Conservation (phyloP, 179 eudicot species). For the Beta corolliflora region DNA sequence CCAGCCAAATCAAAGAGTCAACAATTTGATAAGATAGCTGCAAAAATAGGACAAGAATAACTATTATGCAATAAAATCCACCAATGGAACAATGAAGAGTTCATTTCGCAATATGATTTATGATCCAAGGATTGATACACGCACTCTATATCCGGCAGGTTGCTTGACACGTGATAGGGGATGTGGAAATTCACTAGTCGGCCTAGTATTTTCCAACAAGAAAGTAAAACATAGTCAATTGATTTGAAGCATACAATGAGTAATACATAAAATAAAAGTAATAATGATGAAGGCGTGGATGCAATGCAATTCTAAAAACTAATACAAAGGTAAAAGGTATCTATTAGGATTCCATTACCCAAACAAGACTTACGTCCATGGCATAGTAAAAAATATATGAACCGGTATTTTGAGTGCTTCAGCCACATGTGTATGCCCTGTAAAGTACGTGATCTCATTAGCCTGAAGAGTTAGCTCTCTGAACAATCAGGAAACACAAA, state of each 20-base stretch:
- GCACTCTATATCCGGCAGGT: slow-evolving; percentile 69
- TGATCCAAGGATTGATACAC: slow-evolving; percentile 13
- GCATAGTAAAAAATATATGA: slow-evolving; percentile 98
- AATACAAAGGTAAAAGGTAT: slow-evolving; percentile 5
- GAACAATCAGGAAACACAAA: background rate
- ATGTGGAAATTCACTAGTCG: slow-evolving; percentile 89
- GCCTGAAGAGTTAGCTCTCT: slow-evolving; percentile 7
- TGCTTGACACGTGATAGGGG: slow-evolving; percentile 86
- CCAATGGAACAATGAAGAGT: background rate
- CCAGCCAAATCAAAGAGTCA: slow-evolving; percentile 80
- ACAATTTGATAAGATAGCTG: slow-evolving; percentile 87
- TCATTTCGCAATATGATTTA: background rate
- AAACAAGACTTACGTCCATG: slow-evolving; percentile 95
- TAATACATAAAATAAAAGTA: background rate
- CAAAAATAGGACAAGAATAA: slow-evolving; percentile 24
- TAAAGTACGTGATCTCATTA: slow-evolving; percentile 19
- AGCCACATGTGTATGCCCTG: slow-evolving; percentile 98
- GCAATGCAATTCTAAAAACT: background rate
- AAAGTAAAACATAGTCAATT: slow-evolving; percentile 10
- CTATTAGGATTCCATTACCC: slow-evolving; percentile 17
- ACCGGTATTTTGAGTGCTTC: slow-evolving; percentile 87
- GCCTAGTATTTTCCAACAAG: slow-evolving; percentile 46
- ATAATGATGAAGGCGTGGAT: slow-evolving; percentile 7
- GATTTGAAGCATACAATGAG: background rate
- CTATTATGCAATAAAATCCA: background rate